phyloP scores from a whole-genome alignment of 768 basidiomycete species.

The Pleurotus eryngii region DNA sequence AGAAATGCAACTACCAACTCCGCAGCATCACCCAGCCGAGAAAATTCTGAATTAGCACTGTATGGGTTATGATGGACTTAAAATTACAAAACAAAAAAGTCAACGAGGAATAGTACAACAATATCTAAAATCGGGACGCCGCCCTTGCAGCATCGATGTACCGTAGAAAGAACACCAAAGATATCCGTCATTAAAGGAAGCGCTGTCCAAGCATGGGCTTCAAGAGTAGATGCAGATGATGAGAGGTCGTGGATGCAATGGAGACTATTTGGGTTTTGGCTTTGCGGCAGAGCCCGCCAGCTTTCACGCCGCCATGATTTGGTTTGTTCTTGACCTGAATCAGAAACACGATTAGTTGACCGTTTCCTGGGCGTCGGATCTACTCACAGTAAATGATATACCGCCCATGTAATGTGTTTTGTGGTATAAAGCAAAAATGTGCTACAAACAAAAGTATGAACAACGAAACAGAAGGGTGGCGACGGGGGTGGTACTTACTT shows the following conservation, averaged over 20 bases:
- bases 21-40: too few relatives aligned
- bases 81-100: too few relatives aligned
- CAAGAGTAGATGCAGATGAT: too few relatives aligned
- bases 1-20: too few relatives aligned
- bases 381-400: not conserved
- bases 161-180: not conserved
- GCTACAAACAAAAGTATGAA: too few relatives aligned
- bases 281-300: not conserved
- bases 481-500: too few relatives aligned
- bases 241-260: too few relatives aligned
- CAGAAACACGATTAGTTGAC: not conserved
- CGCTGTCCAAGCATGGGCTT: not conserved
- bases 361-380: not conserved
- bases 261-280: not conserved
- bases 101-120: not conserved
- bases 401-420: not conserved
- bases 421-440: too few relatives aligned
- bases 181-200: not conserved
- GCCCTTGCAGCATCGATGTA: not conserved
- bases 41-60: too few relatives aligned
- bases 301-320: constrained; percentile 6
- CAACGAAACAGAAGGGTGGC: too few relatives aligned
- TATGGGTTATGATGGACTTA: too few relatives aligned
- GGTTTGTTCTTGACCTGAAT: constrained; percentile 7
- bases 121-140: not conserved